A percentile compares a stretch with the other conserved stretches of the same genome.
Conservation (phyloP, 768 basidiomycete genomes). For the Crassisporium funariophilum region DNA sequence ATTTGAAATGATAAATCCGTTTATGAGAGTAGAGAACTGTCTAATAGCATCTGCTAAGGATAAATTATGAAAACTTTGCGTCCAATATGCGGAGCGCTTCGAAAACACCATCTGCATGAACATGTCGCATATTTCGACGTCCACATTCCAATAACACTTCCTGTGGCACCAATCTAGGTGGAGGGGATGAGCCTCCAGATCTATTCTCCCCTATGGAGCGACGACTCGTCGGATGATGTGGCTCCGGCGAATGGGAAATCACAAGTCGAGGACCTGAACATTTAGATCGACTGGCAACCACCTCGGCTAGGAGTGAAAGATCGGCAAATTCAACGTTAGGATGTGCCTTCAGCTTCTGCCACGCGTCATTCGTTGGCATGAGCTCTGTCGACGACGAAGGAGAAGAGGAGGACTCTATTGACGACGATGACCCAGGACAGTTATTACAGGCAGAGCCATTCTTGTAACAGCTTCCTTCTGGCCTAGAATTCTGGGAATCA, state of each 20-base stretch:
- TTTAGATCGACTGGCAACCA: slow-evolving; percentile 80
- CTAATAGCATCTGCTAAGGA: too few species aligned
- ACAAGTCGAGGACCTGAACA: slow-evolving; percentile 73
- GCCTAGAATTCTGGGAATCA: slow-evolving; percentile 35
- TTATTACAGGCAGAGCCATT: slow-evolving; percentile 21
- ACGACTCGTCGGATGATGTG: not conserved
- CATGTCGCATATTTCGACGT: slow-evolving; percentile 62
- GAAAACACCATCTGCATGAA: slow-evolving; percentile 70
- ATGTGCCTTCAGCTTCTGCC: slow-evolving; percentile 84
- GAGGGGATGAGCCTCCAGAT: slow-evolving; percentile 28
- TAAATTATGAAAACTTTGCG: slow-evolving; percentile 48
- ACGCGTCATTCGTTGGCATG: slow-evolving; percentile 81
- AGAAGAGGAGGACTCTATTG: slow-evolving; percentile 16
- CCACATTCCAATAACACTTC: slow-evolving; percentile 66
- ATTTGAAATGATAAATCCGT: too few species aligned
- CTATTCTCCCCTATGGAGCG: not conserved
- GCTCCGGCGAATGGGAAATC: slow-evolving; percentile 41
- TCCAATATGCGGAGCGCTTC: slow-evolving; percentile 79
- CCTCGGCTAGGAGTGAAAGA: slow-evolving; percentile 81
- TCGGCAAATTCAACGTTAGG: slow-evolving; percentile 88
- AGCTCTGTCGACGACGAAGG: slow-evolving; percentile 42
- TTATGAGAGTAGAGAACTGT: too few species aligned
- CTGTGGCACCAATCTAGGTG: slow-evolving; percentile 59
- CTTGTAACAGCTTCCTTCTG: slow-evolving; percentile 22
- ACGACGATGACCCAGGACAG: slow-evolving; percentile 21